A percentile compares a stretch with the other conserved stretches of the same genome.
Evolutionary conservation across 2,329 filamentous ascomycete species (phyloP).

Genomic region (Aspergillus jensenii): DNA sequence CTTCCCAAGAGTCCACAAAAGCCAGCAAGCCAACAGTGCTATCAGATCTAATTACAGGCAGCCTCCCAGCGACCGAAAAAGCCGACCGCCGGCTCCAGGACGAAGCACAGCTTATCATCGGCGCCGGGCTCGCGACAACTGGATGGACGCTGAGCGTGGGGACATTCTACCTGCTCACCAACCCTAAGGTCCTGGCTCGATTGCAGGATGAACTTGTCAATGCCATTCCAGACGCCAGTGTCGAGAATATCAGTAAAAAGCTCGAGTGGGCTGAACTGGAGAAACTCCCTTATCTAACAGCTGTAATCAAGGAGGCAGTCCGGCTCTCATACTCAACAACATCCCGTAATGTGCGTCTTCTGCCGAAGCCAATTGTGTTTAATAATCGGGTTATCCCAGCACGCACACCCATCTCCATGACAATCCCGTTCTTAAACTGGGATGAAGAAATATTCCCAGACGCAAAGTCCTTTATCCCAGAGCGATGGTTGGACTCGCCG

Average conservation of each 20-base stretch:
- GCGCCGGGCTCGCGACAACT: constrained; percentile 1
- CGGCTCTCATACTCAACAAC: background rate
- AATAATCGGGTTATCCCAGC: background rate
- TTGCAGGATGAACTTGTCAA: background rate
- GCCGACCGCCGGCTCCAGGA: constrained; percentile 2
- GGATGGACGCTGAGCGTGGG: constrained; percentile 5
- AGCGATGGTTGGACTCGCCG: constrained; percentile 2
- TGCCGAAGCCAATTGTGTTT: background rate
- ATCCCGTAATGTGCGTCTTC: constrained; percentile 2
- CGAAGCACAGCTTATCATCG: constrained; percentile 2
- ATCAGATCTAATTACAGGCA: background rate
- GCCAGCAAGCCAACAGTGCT: background rate
- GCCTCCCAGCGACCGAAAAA: background rate
- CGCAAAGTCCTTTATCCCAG: constrained; percentile 1
- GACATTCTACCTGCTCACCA: constrained; percentile 4
- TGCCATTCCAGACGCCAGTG: background rate
- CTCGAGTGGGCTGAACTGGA: background rate
- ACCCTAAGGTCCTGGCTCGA: background rate
- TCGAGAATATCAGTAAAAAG: background rate
- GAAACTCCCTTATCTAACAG: constrained; percentile 1
- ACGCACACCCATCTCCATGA: constrained; percentile 1
- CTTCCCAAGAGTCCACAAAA: background rate
- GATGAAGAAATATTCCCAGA: constrained; percentile 4
- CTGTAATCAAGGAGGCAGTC: constrained; percentile 2
- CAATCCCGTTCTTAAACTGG: background rate